These are phyloP conservation scores for Globisporangium megalacanthum DNA, from an alignment of 352 stramenopile genomes.

Conservation along the genomic window DNA sequence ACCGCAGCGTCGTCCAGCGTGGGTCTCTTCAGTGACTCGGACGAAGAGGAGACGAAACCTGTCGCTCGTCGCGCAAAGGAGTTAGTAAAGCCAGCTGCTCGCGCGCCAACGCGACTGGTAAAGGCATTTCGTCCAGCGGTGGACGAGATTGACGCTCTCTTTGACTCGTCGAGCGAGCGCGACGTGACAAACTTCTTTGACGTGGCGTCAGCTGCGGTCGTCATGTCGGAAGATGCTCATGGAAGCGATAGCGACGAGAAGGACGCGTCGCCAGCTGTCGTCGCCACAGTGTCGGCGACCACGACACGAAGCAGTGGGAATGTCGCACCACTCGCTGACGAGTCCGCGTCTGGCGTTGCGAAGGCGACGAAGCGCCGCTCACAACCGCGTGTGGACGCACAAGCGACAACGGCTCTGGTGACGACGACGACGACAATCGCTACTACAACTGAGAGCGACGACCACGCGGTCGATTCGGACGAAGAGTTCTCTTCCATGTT, in stretches of 20 bases:
- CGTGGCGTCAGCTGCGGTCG: neutral
- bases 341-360: conserved; percentile 3
- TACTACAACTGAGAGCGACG: neutral
- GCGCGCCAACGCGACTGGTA: neutral
- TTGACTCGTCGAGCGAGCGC: conserved; percentile 42
- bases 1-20: neutral
- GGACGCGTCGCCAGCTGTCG: neutral
- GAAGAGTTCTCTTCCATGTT: conserved; percentile 22
- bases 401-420: neutral
- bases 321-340: neutral
- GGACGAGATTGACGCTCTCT: conserved; percentile 66
- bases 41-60: conserved; percentile 7
- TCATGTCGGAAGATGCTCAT: too few relatives aligned
- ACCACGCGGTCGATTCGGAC: conserved; percentile 12
- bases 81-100: neutral
- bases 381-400: neutral
- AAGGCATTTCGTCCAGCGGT: conserved; percentile 10
- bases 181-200: conserved; percentile 34
- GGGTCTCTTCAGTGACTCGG: conserved; percentile 6
- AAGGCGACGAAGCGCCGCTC: neutral
- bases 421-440: neutral
- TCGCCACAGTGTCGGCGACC: neutral
- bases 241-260: neutral
- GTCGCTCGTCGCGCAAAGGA: conserved; percentile 9
- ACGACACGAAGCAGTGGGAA: neutral